phyloP scores from a whole-genome alignment of 2,329 filamentous ascomycete species.

The Trichophaea hybrida region DNA sequence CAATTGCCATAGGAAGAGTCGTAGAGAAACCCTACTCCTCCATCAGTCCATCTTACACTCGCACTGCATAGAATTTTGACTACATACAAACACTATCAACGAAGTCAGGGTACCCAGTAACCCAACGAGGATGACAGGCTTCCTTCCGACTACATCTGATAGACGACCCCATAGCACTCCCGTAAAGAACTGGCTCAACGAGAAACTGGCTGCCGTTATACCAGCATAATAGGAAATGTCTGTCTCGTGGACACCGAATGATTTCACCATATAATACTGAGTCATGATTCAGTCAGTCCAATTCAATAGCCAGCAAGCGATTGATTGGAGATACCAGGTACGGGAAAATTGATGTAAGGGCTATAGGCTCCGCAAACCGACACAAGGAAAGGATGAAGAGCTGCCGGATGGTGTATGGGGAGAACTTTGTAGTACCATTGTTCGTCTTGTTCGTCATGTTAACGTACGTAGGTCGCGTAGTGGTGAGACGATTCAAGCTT shows the following conservation, averaged over 20 bases:
- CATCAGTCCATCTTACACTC: not conserved
- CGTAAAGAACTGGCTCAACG: constrained; percentile 54
- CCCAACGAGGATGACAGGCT: constrained; percentile 62
- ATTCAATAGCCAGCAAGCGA: not conserved
- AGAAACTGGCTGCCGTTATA: constrained; percentile 57
- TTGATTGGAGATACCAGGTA: constrained; percentile 32
- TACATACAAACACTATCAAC: constrained; percentile 50
- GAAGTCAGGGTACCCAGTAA: constrained; percentile 66
- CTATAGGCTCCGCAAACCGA: constrained; percentile 61
- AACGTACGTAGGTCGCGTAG: too few relatives aligned
- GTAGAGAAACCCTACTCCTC: constrained; percentile 51
- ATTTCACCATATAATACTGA: constrained; percentile 51
- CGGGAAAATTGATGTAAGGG: constrained; percentile 58
- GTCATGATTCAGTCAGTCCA: constrained; percentile 1
- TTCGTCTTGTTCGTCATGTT: not conserved
- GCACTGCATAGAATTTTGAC: not conserved
- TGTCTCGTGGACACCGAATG: constrained; percentile 55
- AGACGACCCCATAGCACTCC: constrained; percentile 62
- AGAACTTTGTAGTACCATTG: constrained; percentile 42
- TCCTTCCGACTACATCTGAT: constrained; percentile 67
- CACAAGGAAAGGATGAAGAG: constrained; percentile 64
- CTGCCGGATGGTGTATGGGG: constrained; percentile 45
- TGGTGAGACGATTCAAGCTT: not conserved
- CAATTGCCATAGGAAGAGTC: constrained; percentile 64
- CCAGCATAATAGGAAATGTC: constrained; percentile 59